Evolutionary conservation across 768 basidiomycete genomes (phyloP).

Genomic region (Serendipita sp.): DNA sequence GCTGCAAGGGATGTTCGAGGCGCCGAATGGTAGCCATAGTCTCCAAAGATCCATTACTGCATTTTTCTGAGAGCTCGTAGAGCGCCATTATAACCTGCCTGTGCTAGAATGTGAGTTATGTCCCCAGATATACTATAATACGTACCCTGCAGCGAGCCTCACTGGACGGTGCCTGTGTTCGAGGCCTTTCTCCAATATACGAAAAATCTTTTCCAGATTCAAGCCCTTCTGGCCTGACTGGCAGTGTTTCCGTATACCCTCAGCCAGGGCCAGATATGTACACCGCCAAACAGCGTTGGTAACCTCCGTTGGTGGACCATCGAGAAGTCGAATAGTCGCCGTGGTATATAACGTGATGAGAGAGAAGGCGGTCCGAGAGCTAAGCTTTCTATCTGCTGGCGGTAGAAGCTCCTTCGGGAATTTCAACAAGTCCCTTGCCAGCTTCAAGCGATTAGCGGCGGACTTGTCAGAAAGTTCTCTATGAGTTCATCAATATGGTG

Average conservation of each 20-base stretch:
- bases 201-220: not conserved
- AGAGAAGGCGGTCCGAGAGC: not conserved
- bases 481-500: not conserved
- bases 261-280: slow-evolving; percentile 26
- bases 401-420: not conserved
- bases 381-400: not conserved
- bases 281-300: slow-evolving; percentile 30
- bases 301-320: slow-evolving; percentile 32
- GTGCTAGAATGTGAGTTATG: slow-evolving; percentile 18
- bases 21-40: slow-evolving; percentile 28
- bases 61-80: slow-evolving; percentile 17
- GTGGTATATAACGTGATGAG: slow-evolving; percentile 21
- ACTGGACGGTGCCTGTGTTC: slow-evolving; percentile 39
- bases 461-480: not conserved
- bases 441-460: not conserved
- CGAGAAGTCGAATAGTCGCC: slow-evolving; percentile 27
- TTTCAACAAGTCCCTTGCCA: not conserved
- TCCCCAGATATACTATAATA: not conserved
- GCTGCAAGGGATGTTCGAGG: slow-evolving; percentile 34
- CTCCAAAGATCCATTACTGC: too few species aligned
- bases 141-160: slow-evolving; percentile 55
- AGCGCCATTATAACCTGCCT: slow-evolving; percentile 20
- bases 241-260: slow-evolving; percentile 29
- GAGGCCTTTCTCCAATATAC: slow-evolving; percentile 26
- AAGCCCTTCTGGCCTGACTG: not conserved